A percentile compares a stretch with the other conserved stretches of the same genome.
Conservation (phyloP, 306 rosid genomes). For the Corylus heterophylla region DNA sequence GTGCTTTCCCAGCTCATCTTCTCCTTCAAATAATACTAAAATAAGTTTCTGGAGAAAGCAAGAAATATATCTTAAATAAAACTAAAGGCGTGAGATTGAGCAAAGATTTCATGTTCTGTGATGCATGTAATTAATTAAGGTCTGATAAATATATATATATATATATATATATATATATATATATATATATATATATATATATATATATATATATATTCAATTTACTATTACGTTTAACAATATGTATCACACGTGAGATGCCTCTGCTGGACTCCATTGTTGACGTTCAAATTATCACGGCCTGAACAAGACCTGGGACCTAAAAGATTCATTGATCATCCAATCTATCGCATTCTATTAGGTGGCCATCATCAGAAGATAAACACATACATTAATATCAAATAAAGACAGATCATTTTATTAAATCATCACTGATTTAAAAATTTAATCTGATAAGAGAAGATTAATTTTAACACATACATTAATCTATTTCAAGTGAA, state of each 20-base stretch:
- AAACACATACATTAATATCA: not conserved
- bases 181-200: not conserved
- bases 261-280: no score
- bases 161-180: not conserved
- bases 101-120: slow-evolving; percentile 14
- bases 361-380: slow-evolving; percentile 10
- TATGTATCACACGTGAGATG: no score
- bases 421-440: no score
- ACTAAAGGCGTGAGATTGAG: not conserved
- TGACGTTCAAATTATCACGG: no score
- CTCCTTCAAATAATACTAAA: slow-evolving; percentile 23
- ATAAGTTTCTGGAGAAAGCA: not conserved
- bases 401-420: not conserved
- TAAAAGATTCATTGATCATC: slow-evolving; percentile 2
- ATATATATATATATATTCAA: not conserved
- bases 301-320: not conserved
- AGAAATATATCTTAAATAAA: not conserved
- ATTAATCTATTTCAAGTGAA: no score
- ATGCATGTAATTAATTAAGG: not conserved
- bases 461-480: no score
- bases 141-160: no score
- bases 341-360: slow-evolving; percentile 21
- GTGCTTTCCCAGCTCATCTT: slow-evolving; percentile 69
- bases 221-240: no score
- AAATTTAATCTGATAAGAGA: no score